Evolutionary conservation across 1,284 basidiomycete genomes (phyloP), one percentile per base, ranked within the genome.

Genomic region (Ceratobasidium sp.): DNA sequence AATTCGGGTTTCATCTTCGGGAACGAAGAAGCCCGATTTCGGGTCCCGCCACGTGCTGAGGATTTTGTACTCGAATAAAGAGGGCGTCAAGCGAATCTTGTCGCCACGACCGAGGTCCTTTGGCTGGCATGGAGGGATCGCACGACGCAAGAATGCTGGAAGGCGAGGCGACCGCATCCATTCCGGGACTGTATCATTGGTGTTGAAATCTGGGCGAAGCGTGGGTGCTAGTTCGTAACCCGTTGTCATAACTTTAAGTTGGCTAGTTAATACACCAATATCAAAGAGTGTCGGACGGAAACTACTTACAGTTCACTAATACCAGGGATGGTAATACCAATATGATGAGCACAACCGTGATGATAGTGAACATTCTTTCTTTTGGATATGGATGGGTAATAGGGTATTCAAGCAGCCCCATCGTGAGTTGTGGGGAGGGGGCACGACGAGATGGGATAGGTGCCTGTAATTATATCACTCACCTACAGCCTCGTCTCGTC

Each of bases 31-130:
- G 4, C 29, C 9, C 43, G 16, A 3, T 46, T 8, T 46, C 43
- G 61, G 61, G 62, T 29, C 24, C 9, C 2, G 16, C 63, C 63
- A 65, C n/a, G 29, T 22, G 13, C 29, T 37, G 5, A 37, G n/a
- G 4, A 65, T 46, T 53, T 51, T 34, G 34, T 65, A 65, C 31
- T 65, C 46, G 48, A 65, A 65, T 29, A 65, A 51, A 49, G 46
- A 49, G 2, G 63, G 27, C 2, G 63, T 27, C 13, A 65, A 24
- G 9, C 63, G 63, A 22, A 65, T 14, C 1, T 11, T 51, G 22
- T 65, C 63, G 7, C 63, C 63, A 2, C 31, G 22, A 2, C 63
- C 63, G 11, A 65, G 2, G 39, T 53, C 48, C 31, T 51, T 27
- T 6, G 63, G 63, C 48, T 51, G 46, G 34, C 63, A 65, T 31